Base-by-base conservation (phyloP, 2,329 filamentous ascomycete genomes). In the Fusarium pseudoanthophilum region DNA sequence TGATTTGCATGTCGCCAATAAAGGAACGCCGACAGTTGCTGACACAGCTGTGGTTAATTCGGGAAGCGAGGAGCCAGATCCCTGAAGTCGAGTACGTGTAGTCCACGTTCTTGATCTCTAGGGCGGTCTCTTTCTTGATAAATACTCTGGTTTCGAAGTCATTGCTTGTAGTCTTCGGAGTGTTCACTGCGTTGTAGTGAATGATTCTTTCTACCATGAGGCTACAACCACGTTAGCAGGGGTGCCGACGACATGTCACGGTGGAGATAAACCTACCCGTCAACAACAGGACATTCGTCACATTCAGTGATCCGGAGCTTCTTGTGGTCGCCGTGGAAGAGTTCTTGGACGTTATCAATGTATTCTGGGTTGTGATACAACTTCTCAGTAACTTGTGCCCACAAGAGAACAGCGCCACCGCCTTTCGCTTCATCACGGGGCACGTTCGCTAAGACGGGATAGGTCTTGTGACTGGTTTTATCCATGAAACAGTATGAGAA, bases 41-140 rank as follows among this genome's bases (percentile, higher is more conserved):
- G 9, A 82, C 24, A 75, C 88, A 90, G 16, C 82, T 83, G 69
- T 90, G 88, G 64, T 90, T 90, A 70, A 88, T 84, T 61, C 82
- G 80, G 0, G 87, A 87, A 7, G 86, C 85, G 3, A 80, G 65
- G 5, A 79, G 64, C 87, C 87, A 90, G 18, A 89, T 62, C 2
- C 87, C 87, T 37, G 55, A 59, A 69, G 79, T 64, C 5, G 46
- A n/a, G 28, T 48, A 69, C 0, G n/a, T 15, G 2, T 18, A 21
- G 5, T 26, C 11, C 5, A 14, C 18, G 18, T 51, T 42, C 30
- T 39, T 32, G 7, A 36, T 34, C 8, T 20, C 11, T 20, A 51
- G 30, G 8, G 40, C 7, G 10, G 21, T 9, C 8, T 13, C 8
- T n/a, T 13, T 14, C 13, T 9, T 8, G 14, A 9, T 11, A 15